Base-by-base conservation (phyloP, 371 early-diverging fungal genomes). In the Fennellomyces sp. region DNA sequence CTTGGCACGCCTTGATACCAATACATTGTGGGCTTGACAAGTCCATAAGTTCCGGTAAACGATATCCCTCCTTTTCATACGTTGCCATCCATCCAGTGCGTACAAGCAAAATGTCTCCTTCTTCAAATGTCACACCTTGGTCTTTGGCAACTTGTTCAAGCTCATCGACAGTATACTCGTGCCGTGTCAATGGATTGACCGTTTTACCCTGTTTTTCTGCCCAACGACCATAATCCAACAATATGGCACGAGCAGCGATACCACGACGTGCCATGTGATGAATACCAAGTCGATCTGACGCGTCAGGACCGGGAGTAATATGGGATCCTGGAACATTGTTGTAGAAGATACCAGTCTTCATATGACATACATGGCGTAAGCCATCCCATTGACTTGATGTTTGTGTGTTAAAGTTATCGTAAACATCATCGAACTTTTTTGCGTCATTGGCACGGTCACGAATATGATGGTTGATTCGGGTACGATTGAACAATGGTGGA, bases 341-440 rank as follows among this genome's bases (percentile, higher is more conserved):
- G 27, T 79, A 79, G 42, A 72, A 79, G 0, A 52, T 29, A 3
- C 65, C 61, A 12, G 60, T 36, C 0, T 41, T 26, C 1, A 61
- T 15, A 36, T 69, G 72, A 29, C 68, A 60, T 1, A 73, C 42
- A 53, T 79, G 79, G 8, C 72, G 69, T 2, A 79, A 62, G 27
- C 79, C 79, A 52, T 79, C 79, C 76, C 76, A 79, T 50, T 79
- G 79, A 5, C 70, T 63, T 1, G 72, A 72, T 5, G 72, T 50
- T 27, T 79, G 79, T 0, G 79, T 69, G 27, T 79, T 79, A 39
- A 65, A 76, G 42, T 70, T 61, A 29, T 56, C 42, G 52, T 78
- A 78, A 12, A 63, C 45, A 52, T 79, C 79, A 42, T 79, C 79
- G 60, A 70, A 73, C 0, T 47, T 58, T 7, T 66, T 5, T 25